Percentiles rank a stretch among this genome's conserved stretches.
phyloP scores from a whole-genome alignment of 441 rosid genomes.

The Breynia disticha region DNA sequence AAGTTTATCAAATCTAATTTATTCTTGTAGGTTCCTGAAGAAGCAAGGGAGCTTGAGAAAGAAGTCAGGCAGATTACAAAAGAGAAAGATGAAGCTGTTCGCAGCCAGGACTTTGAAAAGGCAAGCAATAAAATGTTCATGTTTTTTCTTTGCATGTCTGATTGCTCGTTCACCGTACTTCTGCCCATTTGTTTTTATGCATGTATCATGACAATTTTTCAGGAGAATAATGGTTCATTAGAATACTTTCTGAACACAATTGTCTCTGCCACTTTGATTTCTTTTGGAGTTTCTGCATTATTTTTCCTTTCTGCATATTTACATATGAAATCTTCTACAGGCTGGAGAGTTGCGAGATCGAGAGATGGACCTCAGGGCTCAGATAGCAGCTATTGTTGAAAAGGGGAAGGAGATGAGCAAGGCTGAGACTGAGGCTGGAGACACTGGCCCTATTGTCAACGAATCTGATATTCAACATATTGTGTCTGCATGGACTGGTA shows the following conservation, averaged over 20 bases:
- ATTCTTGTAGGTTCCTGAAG: constrained; percentile 78
- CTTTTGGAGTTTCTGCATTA: neutral
- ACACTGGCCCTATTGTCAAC: constrained; percentile 70
- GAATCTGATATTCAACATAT: constrained; percentile 94
- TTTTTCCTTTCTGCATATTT: neutral
- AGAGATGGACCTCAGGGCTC: constrained; percentile 91
- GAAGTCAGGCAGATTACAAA: constrained; percentile 88
- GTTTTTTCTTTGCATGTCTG: neutral
- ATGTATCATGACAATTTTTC: too few relatives aligned
- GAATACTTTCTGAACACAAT: too few relatives aligned
- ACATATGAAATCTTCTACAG: constrained; percentile 28
- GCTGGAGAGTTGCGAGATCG: constrained; percentile 92
- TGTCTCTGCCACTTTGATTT: too few relatives aligned
- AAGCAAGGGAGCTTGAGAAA: constrained; percentile 94
- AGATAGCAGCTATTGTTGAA: constrained; percentile 69
- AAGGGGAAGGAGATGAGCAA: constrained; percentile 94
- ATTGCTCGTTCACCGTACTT: neutral
- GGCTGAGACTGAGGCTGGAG: constrained; percentile 88
- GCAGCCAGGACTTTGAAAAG: constrained; percentile 96
- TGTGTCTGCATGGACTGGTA: constrained; percentile 93
- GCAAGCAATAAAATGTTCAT: constrained; percentile 19
- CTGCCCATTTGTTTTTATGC: neutral
- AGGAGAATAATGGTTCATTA: too few relatives aligned
- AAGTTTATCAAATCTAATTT: constrained; percentile 11
- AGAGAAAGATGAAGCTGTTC: constrained; percentile 94